Evolutionary conservation across 169 alveolate species (phyloP).

Genomic region (Plasmodium yoelii): DNA sequence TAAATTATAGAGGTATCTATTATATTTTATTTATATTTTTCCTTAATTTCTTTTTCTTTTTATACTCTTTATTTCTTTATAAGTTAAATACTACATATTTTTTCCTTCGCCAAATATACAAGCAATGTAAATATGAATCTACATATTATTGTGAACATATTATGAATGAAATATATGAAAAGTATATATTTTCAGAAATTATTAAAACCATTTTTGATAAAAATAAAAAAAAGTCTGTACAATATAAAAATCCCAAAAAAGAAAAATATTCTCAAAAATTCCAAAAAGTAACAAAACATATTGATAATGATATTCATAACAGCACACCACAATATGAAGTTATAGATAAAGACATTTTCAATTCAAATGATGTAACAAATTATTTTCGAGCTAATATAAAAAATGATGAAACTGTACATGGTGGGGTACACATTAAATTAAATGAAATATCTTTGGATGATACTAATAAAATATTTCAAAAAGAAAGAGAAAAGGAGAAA

Average conservation of each 20-base stretch:
- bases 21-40: conserved; percentile 58
- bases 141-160: conserved; percentile 66
- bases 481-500: too few relatives aligned
- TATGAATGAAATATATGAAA: conserved; percentile 71
- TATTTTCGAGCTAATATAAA: too few relatives aligned
- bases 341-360: too few relatives aligned
- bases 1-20: conserved; percentile 60
- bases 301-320: too few relatives aligned
- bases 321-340: too few relatives aligned
- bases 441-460: too few relatives aligned
- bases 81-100: conserved; percentile 50
- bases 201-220: conserved; percentile 5
- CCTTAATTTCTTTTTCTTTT: conserved; percentile 38
- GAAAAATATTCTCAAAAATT: neutral
- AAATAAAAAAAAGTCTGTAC: conserved; percentile 4
- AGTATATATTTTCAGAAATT: conserved; percentile 41
- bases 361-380: too few relatives aligned
- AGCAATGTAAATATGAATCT: conserved; percentile 62
- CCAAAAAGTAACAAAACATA: too few relatives aligned
- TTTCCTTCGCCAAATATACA: conserved; percentile 64
- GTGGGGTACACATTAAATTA: too few relatives aligned
- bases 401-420: too few relatives aligned
- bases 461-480: too few relatives aligned
- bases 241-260: neutral
- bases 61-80: conserved; percentile 34